A percentile compares a stretch with the other conserved stretches of the same genome.
These are phyloP conservation scores for Martensiomyces pterosporus DNA, from an alignment of 192 early-diverging fungal species.

Conservation along the genomic window DNA sequence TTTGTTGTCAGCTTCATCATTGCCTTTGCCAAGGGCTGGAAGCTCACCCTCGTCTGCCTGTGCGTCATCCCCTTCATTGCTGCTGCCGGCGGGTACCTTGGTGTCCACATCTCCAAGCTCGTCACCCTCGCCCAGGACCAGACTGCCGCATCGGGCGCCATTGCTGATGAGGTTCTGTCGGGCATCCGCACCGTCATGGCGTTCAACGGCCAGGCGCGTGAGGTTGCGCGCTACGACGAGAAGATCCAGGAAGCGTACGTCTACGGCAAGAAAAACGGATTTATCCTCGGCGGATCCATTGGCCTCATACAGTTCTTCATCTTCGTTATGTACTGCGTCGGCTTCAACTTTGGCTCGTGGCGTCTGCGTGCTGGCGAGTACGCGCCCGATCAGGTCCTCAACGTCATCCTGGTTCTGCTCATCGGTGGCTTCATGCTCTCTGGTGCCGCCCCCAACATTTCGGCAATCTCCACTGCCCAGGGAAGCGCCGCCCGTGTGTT, in stretches of 20 bases:
- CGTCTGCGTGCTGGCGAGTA: slow-evolving; percentile 51
- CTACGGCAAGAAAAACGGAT: slow-evolving; percentile 59
- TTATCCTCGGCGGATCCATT: slow-evolving; percentile 58
- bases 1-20: slow-evolving; percentile 74
- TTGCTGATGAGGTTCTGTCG: slow-evolving; percentile 82
- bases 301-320: slow-evolving; percentile 70
- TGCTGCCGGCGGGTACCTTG: slow-evolving; percentile 49
- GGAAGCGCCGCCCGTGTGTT: slow-evolving; percentile 81
- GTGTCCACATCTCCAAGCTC: slow-evolving; percentile 40
- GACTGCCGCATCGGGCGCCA: slow-evolving; percentile 77
- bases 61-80: slow-evolving; percentile 71
- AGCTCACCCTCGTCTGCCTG: slow-evolving; percentile 73
- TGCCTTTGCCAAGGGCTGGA: slow-evolving; percentile 77
- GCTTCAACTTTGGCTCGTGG: slow-evolving; percentile 74
- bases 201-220: slow-evolving; percentile 76
- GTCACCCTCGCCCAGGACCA: slow-evolving; percentile 54
- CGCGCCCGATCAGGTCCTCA: slow-evolving; percentile 56
- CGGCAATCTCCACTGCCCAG: slow-evolving; percentile 63
- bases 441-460: slow-evolving; percentile 62
- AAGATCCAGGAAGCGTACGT: slow-evolving; percentile 63
- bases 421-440: slow-evolving; percentile 74
- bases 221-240: slow-evolving; percentile 58
- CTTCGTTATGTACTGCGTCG: slow-evolving; percentile 69
- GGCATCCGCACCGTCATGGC: slow-evolving; percentile 80
- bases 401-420: slow-evolving; percentile 80